Conservation (phyloP, 768 basidiomycete genomes). For the Hebeloma cylindrosporum region DNA sequence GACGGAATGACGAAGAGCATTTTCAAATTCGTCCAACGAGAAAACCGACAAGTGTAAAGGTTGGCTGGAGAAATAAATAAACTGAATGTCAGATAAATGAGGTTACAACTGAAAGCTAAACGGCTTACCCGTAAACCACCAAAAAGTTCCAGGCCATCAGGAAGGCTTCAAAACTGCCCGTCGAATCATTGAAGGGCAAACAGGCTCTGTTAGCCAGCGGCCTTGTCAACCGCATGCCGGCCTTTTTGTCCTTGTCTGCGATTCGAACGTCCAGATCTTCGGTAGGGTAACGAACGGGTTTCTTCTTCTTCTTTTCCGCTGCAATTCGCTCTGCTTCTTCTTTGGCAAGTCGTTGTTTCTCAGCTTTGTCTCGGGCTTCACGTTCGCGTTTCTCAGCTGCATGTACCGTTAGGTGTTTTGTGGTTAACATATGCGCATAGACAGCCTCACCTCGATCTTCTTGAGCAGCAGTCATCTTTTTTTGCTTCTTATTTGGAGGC, state of each 20-base stretch:
- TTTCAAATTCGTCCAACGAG: constrained; percentile 91
- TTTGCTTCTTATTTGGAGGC: constrained; percentile 78
- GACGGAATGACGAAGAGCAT: constrained; percentile 75
- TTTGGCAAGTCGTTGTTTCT: constrained; percentile 61
- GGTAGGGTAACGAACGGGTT: constrained; percentile 87
- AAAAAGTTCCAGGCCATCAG: constrained; percentile 94
- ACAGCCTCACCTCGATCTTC: constrained; percentile 65
- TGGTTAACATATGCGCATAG: constrained; percentile 16
- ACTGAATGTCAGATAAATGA: no score
- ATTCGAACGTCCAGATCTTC: constrained; percentile 86
- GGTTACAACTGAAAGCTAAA: constrained; percentile 7
- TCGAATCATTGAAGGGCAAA: constrained; percentile 68
- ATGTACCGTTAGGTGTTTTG: constrained; percentile 27
- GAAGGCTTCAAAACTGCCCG: constrained; percentile 76
- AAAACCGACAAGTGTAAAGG: constrained; percentile 86
- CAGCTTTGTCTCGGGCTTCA: constrained; percentile 69
- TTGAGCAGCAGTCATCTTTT: constrained; percentile 70
- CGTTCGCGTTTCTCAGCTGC: constrained; percentile 64
- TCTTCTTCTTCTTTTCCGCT: constrained; percentile 85
- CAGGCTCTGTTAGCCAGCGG: constrained; percentile 62
- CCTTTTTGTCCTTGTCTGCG: constrained; percentile 80
- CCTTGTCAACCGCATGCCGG: constrained; percentile 65
- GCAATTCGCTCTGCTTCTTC: constrained; percentile 72
- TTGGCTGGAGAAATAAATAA: constrained; percentile 51
- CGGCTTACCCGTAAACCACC: constrained; percentile 84